Conservation (phyloP, 768 basidiomycete genomes). For the Lepiota subincarnata region DNA sequence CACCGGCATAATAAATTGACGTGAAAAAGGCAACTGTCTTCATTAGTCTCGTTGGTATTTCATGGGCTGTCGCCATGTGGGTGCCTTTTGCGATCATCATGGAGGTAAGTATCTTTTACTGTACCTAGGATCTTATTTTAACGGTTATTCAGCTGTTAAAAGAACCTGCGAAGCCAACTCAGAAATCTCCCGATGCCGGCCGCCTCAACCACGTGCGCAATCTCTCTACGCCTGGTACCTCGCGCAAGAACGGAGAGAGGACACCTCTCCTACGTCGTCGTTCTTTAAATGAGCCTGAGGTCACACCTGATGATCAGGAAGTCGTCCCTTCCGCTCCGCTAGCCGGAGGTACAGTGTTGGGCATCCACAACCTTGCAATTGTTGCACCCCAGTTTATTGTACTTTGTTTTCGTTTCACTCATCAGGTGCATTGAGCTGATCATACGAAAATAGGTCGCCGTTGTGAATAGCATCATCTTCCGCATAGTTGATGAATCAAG, state of each 20-base stretch:
- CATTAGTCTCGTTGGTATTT: slow-evolving; percentile 84
- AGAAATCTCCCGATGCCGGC: slow-evolving; percentile 20
- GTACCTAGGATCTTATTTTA: background rate
- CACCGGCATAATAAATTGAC: background rate
- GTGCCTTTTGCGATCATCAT: slow-evolving; percentile 96
- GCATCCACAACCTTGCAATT: slow-evolving; percentile 93
- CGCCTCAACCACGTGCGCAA: slow-evolving; percentile 52
- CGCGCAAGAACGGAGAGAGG: slow-evolving; percentile 37
- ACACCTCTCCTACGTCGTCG: slow-evolving; percentile 60
- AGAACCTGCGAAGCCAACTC: slow-evolving; percentile 48
- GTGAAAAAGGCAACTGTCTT: slow-evolving; percentile 64
- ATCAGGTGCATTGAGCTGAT: slow-evolving; percentile 7
- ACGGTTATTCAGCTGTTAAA: slow-evolving; percentile 55
- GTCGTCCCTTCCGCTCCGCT: slow-evolving; percentile 41
- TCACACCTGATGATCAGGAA: slow-evolving; percentile 32
- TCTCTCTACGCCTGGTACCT: slow-evolving; percentile 42
- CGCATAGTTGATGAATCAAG: slow-evolving; percentile 62
- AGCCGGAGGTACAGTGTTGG: slow-evolving; percentile 88
- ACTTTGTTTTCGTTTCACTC: slow-evolving; percentile 25
- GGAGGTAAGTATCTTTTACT: slow-evolving; percentile 56
- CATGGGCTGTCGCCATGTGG: slow-evolving; percentile 99
- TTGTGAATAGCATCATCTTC: slow-evolving; percentile 88
- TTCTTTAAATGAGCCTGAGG: slow-evolving; percentile 48
- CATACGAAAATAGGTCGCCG: slow-evolving; percentile 56
- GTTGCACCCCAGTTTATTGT: slow-evolving; percentile 94